phyloP scores from a whole-genome alignment of 1,284 basidiomycete species.

The Omphalotus olearius region DNA sequence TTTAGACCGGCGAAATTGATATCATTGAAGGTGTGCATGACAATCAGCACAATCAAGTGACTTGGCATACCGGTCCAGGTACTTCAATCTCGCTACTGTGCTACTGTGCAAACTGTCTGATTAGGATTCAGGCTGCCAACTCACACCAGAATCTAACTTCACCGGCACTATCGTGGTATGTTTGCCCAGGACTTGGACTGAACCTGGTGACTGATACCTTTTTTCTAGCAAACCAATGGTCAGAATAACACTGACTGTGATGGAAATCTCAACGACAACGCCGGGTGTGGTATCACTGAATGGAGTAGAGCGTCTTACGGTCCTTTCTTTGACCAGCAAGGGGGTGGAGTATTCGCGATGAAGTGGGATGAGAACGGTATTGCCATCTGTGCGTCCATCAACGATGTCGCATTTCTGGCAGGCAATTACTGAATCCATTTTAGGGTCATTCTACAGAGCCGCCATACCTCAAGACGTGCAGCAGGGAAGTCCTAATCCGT shows the following conservation, averaged over 20 bases:
- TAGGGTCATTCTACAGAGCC: conserved; percentile 72
- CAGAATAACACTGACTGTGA: conserved; percentile 51
- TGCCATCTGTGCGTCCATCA: conserved; percentile 54
- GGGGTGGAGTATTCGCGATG: conserved; percentile 78
- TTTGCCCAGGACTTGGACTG: conserved; percentile 9
- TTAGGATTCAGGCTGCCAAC: conserved; percentile 35
- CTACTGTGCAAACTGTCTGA: background rate
- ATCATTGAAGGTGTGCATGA: conserved; percentile 78
- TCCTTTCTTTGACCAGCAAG: conserved; percentile 61
- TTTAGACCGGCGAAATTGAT: conserved; percentile 72
- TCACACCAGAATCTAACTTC: conserved; percentile 43
- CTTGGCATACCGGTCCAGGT: conserved; percentile 66
- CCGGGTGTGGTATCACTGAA: conserved; percentile 70
- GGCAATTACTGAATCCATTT: conserved; percentile 4
- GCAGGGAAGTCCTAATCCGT: conserved; percentile 48
- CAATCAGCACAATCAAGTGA: conserved; percentile 72
- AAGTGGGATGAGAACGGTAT: conserved; percentile 75
- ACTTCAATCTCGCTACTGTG: conserved; percentile 5
- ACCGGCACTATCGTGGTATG: conserved; percentile 55
- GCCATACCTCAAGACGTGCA: conserved; percentile 66
- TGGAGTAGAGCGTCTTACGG: conserved; percentile 72
- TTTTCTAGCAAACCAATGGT: conserved; percentile 33
- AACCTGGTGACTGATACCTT: background rate
- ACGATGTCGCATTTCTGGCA: conserved; percentile 5
- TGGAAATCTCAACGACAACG: conserved; percentile 45